Conservation (phyloP, 2,329 filamentous ascomycete species). For the Fusarium caatingaense region DNA sequence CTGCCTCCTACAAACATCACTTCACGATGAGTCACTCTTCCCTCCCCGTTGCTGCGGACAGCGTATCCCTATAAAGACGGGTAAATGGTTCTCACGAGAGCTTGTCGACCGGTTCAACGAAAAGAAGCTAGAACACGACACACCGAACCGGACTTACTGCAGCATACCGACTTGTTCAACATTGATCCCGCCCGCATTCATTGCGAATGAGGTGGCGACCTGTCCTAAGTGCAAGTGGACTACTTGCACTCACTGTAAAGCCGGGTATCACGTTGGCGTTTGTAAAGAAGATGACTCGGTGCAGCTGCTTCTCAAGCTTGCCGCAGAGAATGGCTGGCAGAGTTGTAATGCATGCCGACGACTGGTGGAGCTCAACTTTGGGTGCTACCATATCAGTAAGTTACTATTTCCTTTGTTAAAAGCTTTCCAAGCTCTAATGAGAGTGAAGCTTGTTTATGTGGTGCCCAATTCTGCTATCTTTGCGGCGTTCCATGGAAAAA, state of each 20-base stretch:
- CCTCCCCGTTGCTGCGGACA: slow-evolving; percentile 65
- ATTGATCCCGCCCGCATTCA: slow-evolving; percentile 57
- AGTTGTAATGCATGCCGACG: slow-evolving; percentile 58
- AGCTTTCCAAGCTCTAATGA: background rate
- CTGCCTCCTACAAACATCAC: slow-evolving; percentile 55
- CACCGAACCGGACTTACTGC: slow-evolving; percentile 64
- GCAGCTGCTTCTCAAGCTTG: slow-evolving; percentile 55
- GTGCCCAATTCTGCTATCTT: slow-evolving; percentile 61
- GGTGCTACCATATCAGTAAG: slow-evolving; percentile 69
- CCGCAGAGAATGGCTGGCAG: slow-evolving; percentile 60
- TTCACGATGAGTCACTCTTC: slow-evolving; percentile 63
- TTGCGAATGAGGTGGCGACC: slow-evolving; percentile 49
- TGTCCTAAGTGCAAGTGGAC: slow-evolving; percentile 57
- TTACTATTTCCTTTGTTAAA: background rate
- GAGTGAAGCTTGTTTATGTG: slow-evolving; percentile 57
- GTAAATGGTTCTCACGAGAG: slow-evolving; percentile 50
- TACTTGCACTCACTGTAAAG: slow-evolving; percentile 66
- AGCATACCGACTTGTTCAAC: slow-evolving; percentile 55
- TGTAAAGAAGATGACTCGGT: slow-evolving; percentile 59
- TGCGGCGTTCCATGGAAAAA: slow-evolving; percentile 58
- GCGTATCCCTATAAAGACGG: slow-evolving; percentile 52
- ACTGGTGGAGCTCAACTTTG: slow-evolving; percentile 60
- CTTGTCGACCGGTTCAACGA: slow-evolving; percentile 53
- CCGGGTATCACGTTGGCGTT: slow-evolving; percentile 55
- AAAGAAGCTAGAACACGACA: slow-evolving; percentile 63